A percentile compares a stretch with the other conserved stretches of the same genome.
These are phyloP conservation scores for Coemansia sp. DNA, from an alignment of 192 early-diverging fungal genomes.

Conservation along the genomic window DNA sequence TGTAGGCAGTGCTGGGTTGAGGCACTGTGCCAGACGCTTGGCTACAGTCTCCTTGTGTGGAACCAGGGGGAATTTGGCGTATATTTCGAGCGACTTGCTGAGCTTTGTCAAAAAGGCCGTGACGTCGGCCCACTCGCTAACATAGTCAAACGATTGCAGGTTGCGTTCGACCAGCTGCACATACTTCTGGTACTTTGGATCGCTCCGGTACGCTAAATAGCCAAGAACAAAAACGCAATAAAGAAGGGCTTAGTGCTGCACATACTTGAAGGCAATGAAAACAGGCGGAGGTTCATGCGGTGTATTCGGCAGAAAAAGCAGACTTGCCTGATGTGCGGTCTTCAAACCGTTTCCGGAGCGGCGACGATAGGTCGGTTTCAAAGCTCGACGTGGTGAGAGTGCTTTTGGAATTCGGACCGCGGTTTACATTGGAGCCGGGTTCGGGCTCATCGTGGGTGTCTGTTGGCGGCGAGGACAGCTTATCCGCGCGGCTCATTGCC, in stretches of 20 bases:
- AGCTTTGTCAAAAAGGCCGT: conserved; percentile 86
- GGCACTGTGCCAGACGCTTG: conserved; percentile 89
- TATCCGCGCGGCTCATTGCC: too few species aligned
- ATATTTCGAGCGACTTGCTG: conserved; percentile 75
- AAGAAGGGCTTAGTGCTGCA: too few species aligned
- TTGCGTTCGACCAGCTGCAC: conserved; percentile 77
- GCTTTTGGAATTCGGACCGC: too few species aligned
- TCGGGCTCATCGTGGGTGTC: too few species aligned
- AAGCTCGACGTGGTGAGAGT: conserved; percentile 19
- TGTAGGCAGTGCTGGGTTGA: conserved; percentile 91
- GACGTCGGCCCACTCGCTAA: conserved; percentile 94
- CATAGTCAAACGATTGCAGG: conserved; percentile 87
- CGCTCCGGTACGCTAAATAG: conserved; percentile 53
- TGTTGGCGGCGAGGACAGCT: too few species aligned
- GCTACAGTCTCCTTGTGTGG: conserved; percentile 83
- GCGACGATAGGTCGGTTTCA: conserved; percentile 43
- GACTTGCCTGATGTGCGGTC: conserved; percentile 32
- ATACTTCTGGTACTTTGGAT: conserved; percentile 82
- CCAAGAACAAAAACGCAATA: too few species aligned
- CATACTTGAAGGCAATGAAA: too few species aligned
- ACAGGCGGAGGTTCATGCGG: neutral
- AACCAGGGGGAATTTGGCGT: conserved; percentile 67
- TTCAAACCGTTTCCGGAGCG: conserved; percentile 14
- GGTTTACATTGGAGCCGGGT: too few species aligned
- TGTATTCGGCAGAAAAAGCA: too few species aligned